Evolutionary conservation across 495 filamentous ascomycete species (phyloP), one percentile per base, ranked within the genome.

Genomic region (Physcia stellaris): DNA sequence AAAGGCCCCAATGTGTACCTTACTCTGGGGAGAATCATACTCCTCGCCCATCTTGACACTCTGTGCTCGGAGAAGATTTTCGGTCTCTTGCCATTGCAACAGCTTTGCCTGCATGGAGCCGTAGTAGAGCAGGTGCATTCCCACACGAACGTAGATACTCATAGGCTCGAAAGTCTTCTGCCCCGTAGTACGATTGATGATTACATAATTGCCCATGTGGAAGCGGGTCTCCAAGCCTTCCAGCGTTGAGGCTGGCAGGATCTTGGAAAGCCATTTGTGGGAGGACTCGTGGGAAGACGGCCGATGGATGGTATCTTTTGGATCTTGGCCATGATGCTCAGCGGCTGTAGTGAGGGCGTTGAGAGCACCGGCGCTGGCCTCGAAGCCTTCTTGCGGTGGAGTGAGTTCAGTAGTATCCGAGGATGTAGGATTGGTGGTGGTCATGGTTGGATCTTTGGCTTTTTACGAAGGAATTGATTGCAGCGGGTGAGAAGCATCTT

Each of bases 111-210:
- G 55, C 40, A 50, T 47, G 31, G 42, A 48, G 18, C 60, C 60
- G 42, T 63, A 63, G 42, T 63, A 63, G 15, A 63, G 54, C 2
- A 62, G 43, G 36, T 64, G 60, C 60, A 64, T 64, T n/a, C 60
- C 60, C 5, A 62, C 35, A 3, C 60, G 56, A n/a, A 64, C 59
- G 37, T 64, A 64, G 39, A 64, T 56, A 41, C 55, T 58, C 60
- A 63, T 63, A 16, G 59, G 43, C 30, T 63, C 60, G 24, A 55
- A 63, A 20, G 39, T 47, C 48, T 58, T 59, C 33, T 51, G 41
- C 3, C 56, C 54, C n/a, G n/a, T n/a, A 4, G 60, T 62, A 26
- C 50, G 28, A 12, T 59, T 55, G 40, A 62, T 59, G n/a, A 62
- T 54, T 9, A 64, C 58, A 46, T 60, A 62, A 44, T 64, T 64